Evolutionary conservation across 306 rosid genomes (phyloP).

Genomic region (Cicer bijugum): DNA sequence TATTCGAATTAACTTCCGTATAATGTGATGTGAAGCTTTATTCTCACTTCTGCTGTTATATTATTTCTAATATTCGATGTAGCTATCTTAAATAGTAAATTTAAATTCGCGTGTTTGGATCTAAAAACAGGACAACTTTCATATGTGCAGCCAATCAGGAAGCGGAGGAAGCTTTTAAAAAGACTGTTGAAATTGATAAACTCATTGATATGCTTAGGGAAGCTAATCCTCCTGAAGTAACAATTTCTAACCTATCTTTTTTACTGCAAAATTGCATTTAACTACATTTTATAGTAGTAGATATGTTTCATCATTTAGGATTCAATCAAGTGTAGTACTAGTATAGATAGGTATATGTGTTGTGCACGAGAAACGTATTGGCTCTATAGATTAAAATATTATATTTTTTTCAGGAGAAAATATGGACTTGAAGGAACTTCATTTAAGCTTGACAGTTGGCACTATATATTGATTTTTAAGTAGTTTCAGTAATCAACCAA

Average conservation of each 20-base stretch:
- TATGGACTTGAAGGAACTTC: background rate
- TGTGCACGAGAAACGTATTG: background rate
- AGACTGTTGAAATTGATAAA: constrained; percentile 84
- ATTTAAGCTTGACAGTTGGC: background rate
- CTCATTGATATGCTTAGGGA: constrained; percentile 82
- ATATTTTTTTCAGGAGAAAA: background rate
- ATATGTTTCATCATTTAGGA: constrained; percentile 2
- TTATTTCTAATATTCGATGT: constrained; percentile 30
- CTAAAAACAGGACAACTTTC: constrained; percentile 95
- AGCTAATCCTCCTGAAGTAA: constrained; percentile 73
- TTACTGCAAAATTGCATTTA: constrained; percentile 2
- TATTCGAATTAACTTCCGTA: background rate
- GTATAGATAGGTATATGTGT: background rate
- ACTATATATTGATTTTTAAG: background rate
- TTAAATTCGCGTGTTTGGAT: constrained; percentile 72
- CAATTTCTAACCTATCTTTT: background rate
- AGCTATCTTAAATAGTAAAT: constrained; percentile 53
- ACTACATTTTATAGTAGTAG: background rate
- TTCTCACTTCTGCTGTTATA: background rate
- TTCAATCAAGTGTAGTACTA: background rate
- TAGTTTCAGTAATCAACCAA: background rate
- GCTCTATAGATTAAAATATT: background rate
- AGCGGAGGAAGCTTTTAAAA: constrained; percentile 86
- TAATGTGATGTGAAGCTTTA: constrained; percentile 25
- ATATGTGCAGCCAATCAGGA: constrained; percentile 90